Base-by-base conservation (phyloP, 148 eudicot species). In the Spergularia marina region DNA sequence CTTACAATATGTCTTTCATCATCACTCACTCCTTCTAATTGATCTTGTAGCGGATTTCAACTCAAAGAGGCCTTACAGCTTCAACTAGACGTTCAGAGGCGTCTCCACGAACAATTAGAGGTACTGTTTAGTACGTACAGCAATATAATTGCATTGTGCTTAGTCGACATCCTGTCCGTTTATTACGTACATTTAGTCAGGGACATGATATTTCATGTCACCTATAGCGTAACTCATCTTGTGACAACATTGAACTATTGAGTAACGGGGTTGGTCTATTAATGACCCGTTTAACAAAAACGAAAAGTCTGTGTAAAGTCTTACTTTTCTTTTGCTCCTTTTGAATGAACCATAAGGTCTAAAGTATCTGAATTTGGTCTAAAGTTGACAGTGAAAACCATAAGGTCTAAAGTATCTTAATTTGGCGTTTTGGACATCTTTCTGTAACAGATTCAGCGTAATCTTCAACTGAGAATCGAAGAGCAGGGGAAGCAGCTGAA, bases 51-150 rank as follows among this genome's bases (percentile, higher is more conserved):
- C 62, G 87, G 89, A 21, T 61, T 81, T 54, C 90, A 90, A 79
- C 82, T 93, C 39, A 89, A 82, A 78, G 96, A 93, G 77, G 96
- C 98, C 21, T 80, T 90, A 52, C 89, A 91, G 68, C 75, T 90
- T 80, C 98, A 93, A 72, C 88, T 93, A 52, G 91, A 91, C 63
- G 98, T 89, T 61, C 98, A 93, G 66, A 86, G 90, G 83, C 90
- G 83, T 77, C 98, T 93, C 39, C 91, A 89, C 62, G 96, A 93
- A 77, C 98, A 93, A 76, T 59, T 91, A 77, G 98, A 91, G 93
- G 96, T 91, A 73, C 58, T 23, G 6, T 18, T 68, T 8, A 9
- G 30, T n/a, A 59, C 69, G 9, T 53, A 5, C 1, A 15, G 44
- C 2, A 12, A 12, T 0, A 13, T 73, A 34, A 25, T 16, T 4